Base-by-base conservation (phyloP, 2,329 filamentous ascomycete species). In the Pseudogymnoascus sp. region DNA sequence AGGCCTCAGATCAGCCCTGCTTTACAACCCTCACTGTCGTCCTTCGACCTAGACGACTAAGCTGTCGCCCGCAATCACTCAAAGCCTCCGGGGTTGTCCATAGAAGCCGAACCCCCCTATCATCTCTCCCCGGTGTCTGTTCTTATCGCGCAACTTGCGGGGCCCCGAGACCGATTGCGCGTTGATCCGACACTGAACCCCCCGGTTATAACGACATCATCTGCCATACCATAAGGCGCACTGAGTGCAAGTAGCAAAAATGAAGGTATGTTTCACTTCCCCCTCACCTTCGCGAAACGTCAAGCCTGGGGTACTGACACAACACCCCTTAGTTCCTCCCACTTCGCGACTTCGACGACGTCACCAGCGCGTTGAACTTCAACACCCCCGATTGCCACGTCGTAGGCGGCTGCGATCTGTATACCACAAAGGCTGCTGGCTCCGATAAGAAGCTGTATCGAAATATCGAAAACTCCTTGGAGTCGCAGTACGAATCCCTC, bases 401-500 rank as follows among this genome's bases (percentile, higher is more conserved):
- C 65, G 88, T 92, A 29, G 95, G 95, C 70, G 90, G 91, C 68
- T 97, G 93, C 81, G 95, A 99, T 76, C 83, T 97, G 17, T 99
- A 97, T 80, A 97, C 93, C 9, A 97, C 93, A 26, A 99, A 99
- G 77, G 93, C 95, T 31, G 92, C 93, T 63, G 92, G 93, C 53
- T 88, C 88, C 67, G 95, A 99, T 75, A 97, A 97, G 83, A 97
- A 97, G 74, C 82, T 99, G 7, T 97, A 97, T 81, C 96, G 93
- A 77, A 90, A 88, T 73, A 97, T 99, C 73, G 93, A 97, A 74
- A 87, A 90, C 72, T 92, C 90, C 31, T 85, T 99, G 64, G 92
- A 96, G 75, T 89, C 90, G 38, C 91, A 96, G 75, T 92, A 97
- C 81, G 90, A 92, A 69, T 90, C 92, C 7, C 84, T 96, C 1